These are phyloP conservation scores for Pseudogymnoascus sp. DNA, from an alignment of 2,329 filamentous ascomycete species.

Conservation along the genomic window DNA sequence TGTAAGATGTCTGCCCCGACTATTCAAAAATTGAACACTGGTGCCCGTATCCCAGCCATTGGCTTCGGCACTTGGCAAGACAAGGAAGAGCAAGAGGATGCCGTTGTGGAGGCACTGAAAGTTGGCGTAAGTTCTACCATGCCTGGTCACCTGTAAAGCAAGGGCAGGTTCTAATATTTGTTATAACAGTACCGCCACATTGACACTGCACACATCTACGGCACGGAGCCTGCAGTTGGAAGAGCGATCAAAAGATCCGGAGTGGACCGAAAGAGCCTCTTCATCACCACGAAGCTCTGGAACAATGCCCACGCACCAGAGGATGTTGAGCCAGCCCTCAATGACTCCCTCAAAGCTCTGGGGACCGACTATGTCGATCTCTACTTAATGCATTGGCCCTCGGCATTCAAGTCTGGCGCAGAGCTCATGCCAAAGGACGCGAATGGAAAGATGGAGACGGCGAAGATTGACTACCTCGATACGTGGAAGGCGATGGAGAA, in stretches of 20 bases:
- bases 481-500: conserved; percentile 55
- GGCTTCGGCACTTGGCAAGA: conserved; percentile 37
- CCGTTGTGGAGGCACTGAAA: conserved; percentile 41
- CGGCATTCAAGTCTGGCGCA: conserved; percentile 24
- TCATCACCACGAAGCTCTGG: conserved; percentile 55
- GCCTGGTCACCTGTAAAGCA: not conserved
- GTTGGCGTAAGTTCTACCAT: conserved; percentile 23
- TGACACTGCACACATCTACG: conserved; percentile 41
- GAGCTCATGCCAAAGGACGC: conserved; percentile 21
- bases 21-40: conserved; percentile 36
- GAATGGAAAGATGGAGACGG: conserved; percentile 20
- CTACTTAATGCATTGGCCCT: conserved; percentile 34
- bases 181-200: conserved; percentile 34
- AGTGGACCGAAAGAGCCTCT: conserved; percentile 35
- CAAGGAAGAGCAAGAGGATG: conserved; percentile 37
- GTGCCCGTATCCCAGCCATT: conserved; percentile 35
- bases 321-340: conserved; percentile 29
- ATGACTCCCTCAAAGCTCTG: conserved; percentile 31
- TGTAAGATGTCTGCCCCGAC: conserved; percentile 12
- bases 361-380: conserved; percentile 34
- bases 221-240: conserved; percentile 39
- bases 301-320: conserved; percentile 37
- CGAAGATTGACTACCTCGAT: conserved; percentile 32
- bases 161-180: not conserved
- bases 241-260: conserved; percentile 35